Percentiles rank a stretch among this genome's conserved stretches.
Evolutionary conservation across 306 rosid species (phyloP).

Genomic region (Ormosia emarginata): DNA sequence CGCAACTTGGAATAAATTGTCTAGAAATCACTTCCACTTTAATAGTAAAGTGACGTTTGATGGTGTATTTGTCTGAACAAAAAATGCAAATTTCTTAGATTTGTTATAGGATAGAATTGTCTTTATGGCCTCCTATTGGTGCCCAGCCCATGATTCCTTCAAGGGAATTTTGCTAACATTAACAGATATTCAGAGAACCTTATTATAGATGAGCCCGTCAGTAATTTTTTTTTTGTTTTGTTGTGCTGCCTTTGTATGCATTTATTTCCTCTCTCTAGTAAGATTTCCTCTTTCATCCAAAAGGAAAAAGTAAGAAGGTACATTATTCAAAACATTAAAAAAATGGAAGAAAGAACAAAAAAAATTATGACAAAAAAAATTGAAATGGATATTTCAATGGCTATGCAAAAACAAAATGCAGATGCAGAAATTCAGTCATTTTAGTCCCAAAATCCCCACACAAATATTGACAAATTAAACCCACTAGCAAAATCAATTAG

Average conservation of each 20-base stretch:
- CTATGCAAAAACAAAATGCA: background rate
- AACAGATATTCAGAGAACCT: background rate
- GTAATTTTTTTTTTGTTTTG: background rate
- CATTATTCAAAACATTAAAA: background rate
- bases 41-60: background rate
- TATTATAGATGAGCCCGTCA: background rate
- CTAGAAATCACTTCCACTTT: background rate
- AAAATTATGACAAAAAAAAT: background rate
- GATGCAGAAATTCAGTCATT: constrained; percentile 24
- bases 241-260: background rate
- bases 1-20: background rate
- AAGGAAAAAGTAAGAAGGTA: background rate
- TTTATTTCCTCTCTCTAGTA: background rate
- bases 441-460: too few species aligned
- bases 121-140: background rate
- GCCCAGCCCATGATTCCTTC: background rate
- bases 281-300: background rate
- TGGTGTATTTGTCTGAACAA: background rate
- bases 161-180: background rate
- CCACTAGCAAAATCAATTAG: too few species aligned
- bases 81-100: background rate
- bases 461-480: too few species aligned
- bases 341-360: background rate
- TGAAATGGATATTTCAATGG: background rate
- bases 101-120: background rate